phyloP scores from a whole-genome alignment of 257 asterid species.

The Handroanthus guayacan region DNA sequence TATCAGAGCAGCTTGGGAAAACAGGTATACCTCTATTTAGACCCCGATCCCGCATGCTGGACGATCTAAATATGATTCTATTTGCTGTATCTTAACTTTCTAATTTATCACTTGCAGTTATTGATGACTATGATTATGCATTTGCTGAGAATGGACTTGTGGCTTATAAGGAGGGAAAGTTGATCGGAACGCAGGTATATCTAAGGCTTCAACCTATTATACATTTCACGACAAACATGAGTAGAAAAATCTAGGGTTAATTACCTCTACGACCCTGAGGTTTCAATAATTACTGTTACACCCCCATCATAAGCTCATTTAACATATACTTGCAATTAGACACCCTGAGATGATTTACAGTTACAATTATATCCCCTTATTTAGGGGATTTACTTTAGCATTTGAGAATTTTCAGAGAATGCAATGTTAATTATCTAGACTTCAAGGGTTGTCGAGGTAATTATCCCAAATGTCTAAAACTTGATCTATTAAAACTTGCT shows the following conservation, averaged over 20 bases:
- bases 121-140: constrained; percentile 75
- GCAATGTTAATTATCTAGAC: too few species aligned
- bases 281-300: too few species aligned
- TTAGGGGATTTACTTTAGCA: background rate
- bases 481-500: background rate
- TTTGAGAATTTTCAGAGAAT: background rate
- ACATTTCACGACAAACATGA: constrained; percentile 4
- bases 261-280: too few species aligned
- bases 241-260: background rate
- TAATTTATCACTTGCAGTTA: constrained; percentile 57
- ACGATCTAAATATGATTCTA: constrained; percentile 24
- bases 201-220: constrained; percentile 7
- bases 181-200: constrained; percentile 82
- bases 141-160: constrained; percentile 97
- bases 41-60: constrained; percentile 18
- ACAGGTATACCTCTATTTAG: constrained; percentile 55
- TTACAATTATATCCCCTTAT: too few species aligned
- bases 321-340: too few species aligned
- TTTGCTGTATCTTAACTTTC: constrained; percentile 17
- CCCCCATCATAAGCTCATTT: too few species aligned
- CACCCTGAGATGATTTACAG: too few species aligned
- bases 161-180: constrained; percentile 77
- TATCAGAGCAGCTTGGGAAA: constrained; percentile 92
- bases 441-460: too few species aligned
- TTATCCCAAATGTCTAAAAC: too few species aligned